Percentiles rank a stretch among this genome's conserved stretches.
These are phyloP conservation scores for Tolypocladium ovalisporum DNA, from an alignment of 2,329 filamentous ascomycete species.

Conservation along the genomic window DNA sequence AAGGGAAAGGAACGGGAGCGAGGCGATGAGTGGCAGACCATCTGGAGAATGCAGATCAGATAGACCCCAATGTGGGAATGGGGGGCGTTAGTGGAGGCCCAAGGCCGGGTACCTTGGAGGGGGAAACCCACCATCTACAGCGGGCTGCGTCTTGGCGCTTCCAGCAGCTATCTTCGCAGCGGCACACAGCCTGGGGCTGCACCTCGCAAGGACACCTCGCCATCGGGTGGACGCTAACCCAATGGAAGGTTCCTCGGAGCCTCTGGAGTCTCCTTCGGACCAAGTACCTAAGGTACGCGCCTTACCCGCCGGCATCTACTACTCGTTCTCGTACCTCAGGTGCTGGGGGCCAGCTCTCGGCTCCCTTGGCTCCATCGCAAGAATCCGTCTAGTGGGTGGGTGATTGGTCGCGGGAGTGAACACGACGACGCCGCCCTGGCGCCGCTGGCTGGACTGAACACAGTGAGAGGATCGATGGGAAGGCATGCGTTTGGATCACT, in stretches of 20 bases:
- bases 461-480: conserved; percentile 1
- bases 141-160: not conserved
- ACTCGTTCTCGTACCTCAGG: too few species aligned
- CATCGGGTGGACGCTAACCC: not conserved
- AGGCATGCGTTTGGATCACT: conserved; percentile 3
- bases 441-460: not conserved
- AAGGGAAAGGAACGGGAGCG: not conserved
- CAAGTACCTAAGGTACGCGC: too few species aligned
- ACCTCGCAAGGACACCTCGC: not conserved
- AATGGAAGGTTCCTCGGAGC: too few species aligned
- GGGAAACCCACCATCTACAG: not conserved
- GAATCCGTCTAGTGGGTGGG: not conserved
- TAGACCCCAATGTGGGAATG: not conserved
- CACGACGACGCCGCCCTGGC: not conserved
- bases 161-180: not conserved
- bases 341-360: too few species aligned
- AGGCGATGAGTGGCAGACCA: not conserved
- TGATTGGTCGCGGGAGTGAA: not conserved
- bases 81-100: not conserved
- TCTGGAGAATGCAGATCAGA: not conserved
- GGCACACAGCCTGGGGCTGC: not conserved
- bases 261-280: too few species aligned
- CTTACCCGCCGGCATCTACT: too few species aligned
- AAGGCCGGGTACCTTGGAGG: not conserved
- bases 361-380: not conserved